Evolutionary conservation across 2,329 filamentous ascomycete genomes (phyloP), one percentile per base, ranked within the genome.

Genomic region (Xylariaceae sp.): DNA sequence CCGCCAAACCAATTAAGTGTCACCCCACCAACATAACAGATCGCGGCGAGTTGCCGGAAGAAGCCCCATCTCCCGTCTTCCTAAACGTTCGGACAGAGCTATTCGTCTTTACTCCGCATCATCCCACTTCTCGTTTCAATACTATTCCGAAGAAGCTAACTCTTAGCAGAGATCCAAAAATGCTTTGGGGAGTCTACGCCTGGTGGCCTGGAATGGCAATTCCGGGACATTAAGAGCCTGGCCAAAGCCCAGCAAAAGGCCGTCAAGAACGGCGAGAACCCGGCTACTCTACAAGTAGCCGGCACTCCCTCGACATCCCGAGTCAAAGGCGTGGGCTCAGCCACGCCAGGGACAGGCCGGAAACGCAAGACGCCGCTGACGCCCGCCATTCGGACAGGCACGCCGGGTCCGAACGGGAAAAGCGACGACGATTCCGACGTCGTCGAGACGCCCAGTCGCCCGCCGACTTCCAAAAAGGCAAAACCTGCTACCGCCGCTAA

Each of bases 171-270:
- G 41, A 83, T 85, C 47, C 76, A 79, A 55, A 80, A 76, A 56
- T 78, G 79, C 67, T 85, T 81, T 58, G 81, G 81, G 22, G 80
- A 81, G 53, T 81, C 78, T 3, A 85, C 81, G 0, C 65, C 73
- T 0, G 75, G 75, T 18, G 82, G 82, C 8, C 76, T 85, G n/a
- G 75, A 78, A 59, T 85, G 81, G 64, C 81, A 84, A 62, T 83
- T 85, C 62, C 76, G 81, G 1, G 56, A 65, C 21, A 76, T 84
- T 68, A 83, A 81, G 67, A 72, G 71, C 34, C 73, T 81, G 29
- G 80, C 77, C 29, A 74, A 78, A 37, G 68, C 67, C 2, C 74
- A 84, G 42, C 71, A 73, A 40, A 62, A 70, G 2, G 74, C 75
- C 2, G 72, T 74, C n/a, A 68, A 70, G 19, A 65, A 68, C 1